phyloP scores from a whole-genome alignment of 2,329 filamentous ascomycete genomes.

The Diaporthe nobilis region DNA sequence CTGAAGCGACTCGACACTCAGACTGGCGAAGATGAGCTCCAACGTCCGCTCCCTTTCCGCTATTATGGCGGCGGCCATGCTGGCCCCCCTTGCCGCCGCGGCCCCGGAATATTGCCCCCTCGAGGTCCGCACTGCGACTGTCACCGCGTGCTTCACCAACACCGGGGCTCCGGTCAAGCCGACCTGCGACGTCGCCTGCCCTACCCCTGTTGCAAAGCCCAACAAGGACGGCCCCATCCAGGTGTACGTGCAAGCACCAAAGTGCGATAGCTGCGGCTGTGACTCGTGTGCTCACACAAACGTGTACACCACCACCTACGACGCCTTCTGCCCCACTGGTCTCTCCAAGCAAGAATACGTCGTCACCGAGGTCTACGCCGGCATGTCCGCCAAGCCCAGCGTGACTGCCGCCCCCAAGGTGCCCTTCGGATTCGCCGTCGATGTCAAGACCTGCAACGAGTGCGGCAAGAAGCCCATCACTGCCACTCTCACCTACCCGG shows the following conservation, averaged over 20 bases:
- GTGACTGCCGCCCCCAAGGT: conserved; percentile 6
- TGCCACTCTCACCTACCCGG: conserved; percentile 31
- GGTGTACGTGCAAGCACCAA: conserved; percentile 27
- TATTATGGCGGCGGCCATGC: conserved; percentile 27
- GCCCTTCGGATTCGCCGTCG: conserved; percentile 31
- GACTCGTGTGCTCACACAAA: conserved; percentile 31
- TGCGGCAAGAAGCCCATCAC: conserved; percentile 24
- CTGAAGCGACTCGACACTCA: conserved; percentile 2
- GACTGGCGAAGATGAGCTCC: conserved; percentile 19
- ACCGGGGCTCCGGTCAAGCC: conserved; percentile 23
- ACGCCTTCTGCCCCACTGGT: conserved; percentile 36
- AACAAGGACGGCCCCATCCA: background rate
- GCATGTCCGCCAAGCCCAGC: conserved; percentile 33
- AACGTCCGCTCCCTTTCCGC: conserved; percentile 16
- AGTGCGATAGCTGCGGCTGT: conserved; percentile 34
- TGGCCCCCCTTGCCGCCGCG: conserved; percentile 14
- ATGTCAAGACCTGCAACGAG: conserved; percentile 20
- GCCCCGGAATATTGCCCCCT: conserved; percentile 17
- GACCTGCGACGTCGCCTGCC: conserved; percentile 28
- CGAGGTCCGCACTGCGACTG: conserved; percentile 32
- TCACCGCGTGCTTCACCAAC: conserved; percentile 34
- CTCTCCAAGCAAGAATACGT: conserved; percentile 31
- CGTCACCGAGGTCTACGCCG: conserved; percentile 32
- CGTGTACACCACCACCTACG: conserved; percentile 36
- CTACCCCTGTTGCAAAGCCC: conserved; percentile 29